These are phyloP conservation scores for Sporobolomyces roseus DNA, from an alignment of 768 basidiomycete species.

Conservation along the genomic window DNA sequence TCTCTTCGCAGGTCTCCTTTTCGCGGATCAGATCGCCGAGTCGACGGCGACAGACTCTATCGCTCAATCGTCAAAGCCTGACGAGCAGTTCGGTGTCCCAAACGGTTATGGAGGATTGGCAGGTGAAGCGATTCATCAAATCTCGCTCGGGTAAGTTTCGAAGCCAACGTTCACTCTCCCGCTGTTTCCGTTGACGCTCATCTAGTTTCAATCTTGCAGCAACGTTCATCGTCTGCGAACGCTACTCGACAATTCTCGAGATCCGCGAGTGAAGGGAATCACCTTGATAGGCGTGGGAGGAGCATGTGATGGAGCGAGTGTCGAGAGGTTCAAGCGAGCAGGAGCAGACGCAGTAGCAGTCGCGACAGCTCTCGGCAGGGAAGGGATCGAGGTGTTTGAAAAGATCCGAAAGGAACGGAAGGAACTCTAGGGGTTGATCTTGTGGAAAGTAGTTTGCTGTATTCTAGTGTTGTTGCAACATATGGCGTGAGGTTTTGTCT, in stretches of 20 bases:
- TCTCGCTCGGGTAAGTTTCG: constrained; percentile 72
- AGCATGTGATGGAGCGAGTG: constrained; percentile 62
- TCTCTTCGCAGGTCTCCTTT: constrained; percentile 57
- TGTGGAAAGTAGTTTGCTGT: neutral
- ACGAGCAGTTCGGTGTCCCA: constrained; percentile 59
- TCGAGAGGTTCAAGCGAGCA: constrained; percentile 65
- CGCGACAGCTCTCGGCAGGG: constrained; percentile 56
- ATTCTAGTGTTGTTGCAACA: too few species aligned
- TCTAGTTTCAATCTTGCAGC: constrained; percentile 28
- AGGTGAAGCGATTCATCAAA: constrained; percentile 68
- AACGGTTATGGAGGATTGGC: constrained; percentile 67
- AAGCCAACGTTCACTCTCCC: neutral
- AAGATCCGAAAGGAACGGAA: constrained; percentile 19
- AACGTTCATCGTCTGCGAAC: constrained; percentile 55
- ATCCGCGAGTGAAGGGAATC: constrained; percentile 55
- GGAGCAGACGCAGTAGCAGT: constrained; percentile 70
- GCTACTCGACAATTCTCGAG: constrained; percentile 54
- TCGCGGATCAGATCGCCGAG: too few species aligned
- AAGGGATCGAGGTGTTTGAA: constrained; percentile 53
- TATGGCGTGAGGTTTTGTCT: too few species aligned
- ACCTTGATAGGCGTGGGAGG: constrained; percentile 77
- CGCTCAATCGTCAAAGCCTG: too few species aligned
- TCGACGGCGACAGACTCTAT: too few species aligned
- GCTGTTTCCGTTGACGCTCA: neutral
- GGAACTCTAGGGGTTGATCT: too few species aligned